Evolutionary conservation across 805 yeast genomes (phyloP).

Genomic region (Candida oleophila): DNA sequence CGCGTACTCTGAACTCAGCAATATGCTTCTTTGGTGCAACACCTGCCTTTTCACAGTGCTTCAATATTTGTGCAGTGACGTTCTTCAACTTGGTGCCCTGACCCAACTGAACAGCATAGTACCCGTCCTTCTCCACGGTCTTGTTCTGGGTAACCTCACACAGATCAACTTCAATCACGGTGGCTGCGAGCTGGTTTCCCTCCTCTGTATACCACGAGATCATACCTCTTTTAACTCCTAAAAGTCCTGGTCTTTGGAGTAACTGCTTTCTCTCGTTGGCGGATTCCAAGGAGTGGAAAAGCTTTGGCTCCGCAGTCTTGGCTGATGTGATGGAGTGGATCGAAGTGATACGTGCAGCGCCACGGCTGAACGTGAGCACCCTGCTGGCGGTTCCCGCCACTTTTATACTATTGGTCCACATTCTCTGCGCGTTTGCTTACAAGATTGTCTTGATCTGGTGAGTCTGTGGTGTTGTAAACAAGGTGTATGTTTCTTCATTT

Average conservation of each 20-base stretch:
- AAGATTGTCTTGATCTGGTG: no score
- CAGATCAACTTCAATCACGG: constrained; percentile 82
- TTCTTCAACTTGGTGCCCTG: constrained; percentile 69
- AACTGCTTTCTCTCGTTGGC: constrained; percentile 73
- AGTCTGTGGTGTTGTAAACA: no score
- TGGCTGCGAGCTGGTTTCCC: constrained; percentile 77
- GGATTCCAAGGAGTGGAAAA: constrained; percentile 65
- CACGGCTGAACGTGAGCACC: constrained; percentile 30
- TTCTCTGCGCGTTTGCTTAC: background rate
- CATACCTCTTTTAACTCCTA: constrained; percentile 89
- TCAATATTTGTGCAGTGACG: constrained; percentile 57
- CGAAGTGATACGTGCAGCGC: constrained; percentile 47
- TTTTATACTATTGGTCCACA: background rate
- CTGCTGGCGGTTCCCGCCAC: constrained; percentile 20
- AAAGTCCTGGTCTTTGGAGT: constrained; percentile 75
- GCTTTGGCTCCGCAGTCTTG: constrained; percentile 47
- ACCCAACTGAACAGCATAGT: constrained; percentile 84
- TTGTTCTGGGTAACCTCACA: constrained; percentile 81
- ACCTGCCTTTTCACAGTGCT: constrained; percentile 73
- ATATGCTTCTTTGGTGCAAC: constrained; percentile 80
- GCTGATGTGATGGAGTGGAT: constrained; percentile 51
- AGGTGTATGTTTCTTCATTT: no score
- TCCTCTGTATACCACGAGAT: constrained; percentile 71
- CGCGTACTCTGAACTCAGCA: constrained; percentile 77
- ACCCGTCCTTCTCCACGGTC: constrained; percentile 72